Percentiles rank a stretch among this genome's conserved stretches.
These are phyloP conservation scores for Carnegiea gigantea DNA, from an alignment of 179 eudicot species.

Conservation along the genomic window DNA sequence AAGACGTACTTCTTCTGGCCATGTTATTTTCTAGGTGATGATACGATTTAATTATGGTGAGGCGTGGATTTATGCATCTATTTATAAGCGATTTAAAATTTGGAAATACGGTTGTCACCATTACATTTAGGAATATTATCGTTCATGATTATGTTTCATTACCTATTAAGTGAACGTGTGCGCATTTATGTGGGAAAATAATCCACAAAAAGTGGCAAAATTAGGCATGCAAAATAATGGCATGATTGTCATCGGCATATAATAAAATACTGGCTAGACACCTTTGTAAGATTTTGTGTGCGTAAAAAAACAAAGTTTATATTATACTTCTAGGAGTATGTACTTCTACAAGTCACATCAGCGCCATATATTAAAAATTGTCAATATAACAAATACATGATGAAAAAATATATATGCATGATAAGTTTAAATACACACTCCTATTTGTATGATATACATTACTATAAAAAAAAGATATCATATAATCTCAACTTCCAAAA, in stretches of 20 bases:
- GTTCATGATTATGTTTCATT: not conserved
- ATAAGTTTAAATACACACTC: too few species aligned
- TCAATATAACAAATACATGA: too few species aligned
- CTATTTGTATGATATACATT: too few species aligned
- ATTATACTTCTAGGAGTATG: too few species aligned
- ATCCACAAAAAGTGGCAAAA: not conserved
- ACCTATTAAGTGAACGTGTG: not conserved
- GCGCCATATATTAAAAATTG: too few species aligned
- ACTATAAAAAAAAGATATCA: too few species aligned
- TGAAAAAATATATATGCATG: too few species aligned
- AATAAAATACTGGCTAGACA: too few species aligned
- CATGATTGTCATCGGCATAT: not conserved
- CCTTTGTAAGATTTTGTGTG: too few species aligned
- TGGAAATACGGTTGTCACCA: not conserved
- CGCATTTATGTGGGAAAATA: not conserved
- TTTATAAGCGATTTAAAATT: not conserved
- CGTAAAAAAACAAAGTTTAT: too few species aligned
- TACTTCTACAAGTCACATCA: too few species aligned
- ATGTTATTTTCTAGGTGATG: not conserved
- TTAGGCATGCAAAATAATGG: not conserved
- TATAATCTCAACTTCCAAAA: too few species aligned
- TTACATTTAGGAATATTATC: not conserved
- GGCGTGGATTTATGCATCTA: not conserved
- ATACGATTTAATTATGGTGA: not conserved
- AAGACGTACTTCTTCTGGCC: not conserved